A percentile compares a stretch with the other conserved stretches of the same genome.
These are phyloP conservation scores for Eucalyptus globulus DNA, from an alignment of 345 rosid genomes.

Conservation along the genomic window DNA sequence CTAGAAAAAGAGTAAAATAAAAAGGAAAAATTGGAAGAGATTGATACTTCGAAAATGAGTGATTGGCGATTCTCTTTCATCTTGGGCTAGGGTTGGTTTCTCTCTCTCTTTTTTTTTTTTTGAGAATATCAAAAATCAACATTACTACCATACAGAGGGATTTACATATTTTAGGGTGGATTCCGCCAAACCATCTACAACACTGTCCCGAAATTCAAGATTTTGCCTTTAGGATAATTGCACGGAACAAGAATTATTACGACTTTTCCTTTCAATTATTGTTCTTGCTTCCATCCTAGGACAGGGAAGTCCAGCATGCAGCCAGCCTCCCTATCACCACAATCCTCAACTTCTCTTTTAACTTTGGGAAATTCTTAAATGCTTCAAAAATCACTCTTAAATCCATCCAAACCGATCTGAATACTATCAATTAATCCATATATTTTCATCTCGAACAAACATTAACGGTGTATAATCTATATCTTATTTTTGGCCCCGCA, in stretches of 20 bases:
- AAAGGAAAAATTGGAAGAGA: neutral
- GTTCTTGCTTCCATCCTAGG: neutral
- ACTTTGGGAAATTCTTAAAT: neutral
- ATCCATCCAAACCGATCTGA: neutral
- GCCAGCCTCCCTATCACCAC: neutral
- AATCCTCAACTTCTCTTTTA: neutral
- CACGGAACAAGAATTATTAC: accelerated
- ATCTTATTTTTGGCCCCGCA: neutral
- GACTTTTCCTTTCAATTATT: neutral
- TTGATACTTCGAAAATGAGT: accelerated
- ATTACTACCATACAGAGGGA: neutral
- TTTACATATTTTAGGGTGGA: too few species aligned
- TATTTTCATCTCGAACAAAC: neutral
- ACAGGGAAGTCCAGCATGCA: neutral
- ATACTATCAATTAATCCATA: neutral
- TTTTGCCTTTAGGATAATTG: neutral
- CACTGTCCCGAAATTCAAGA: accelerated
- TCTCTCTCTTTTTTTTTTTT: too few species aligned
- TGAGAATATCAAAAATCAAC: neutral
- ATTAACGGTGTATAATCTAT: neutral
- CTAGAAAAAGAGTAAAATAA: too few species aligned
- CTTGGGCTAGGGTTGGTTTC: too few species aligned
- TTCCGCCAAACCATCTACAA: accelerated
- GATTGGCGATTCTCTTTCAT: accelerated
- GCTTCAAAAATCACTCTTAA: neutral